Evolutionary conservation across 805 yeast genomes (phyloP).

Genomic region (Wickerhamiella parazyma): DNA sequence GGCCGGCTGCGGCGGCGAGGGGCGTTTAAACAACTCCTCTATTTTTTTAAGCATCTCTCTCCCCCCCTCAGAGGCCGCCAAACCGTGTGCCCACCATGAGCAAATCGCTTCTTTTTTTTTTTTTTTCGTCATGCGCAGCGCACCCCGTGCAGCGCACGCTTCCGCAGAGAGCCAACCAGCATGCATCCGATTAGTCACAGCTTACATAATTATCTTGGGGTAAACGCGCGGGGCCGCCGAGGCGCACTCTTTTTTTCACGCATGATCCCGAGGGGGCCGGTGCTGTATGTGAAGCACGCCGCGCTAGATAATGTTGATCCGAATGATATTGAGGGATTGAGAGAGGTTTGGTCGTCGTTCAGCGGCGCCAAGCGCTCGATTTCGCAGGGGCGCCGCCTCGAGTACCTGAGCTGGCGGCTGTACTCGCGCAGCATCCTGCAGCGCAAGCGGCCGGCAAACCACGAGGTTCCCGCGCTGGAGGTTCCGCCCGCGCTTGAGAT

Average conservation of each 20-base stretch:
- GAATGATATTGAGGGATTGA: constrained; percentile 17
- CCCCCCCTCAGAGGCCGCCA: no score
- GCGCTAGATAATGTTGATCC: constrained; percentile 18
- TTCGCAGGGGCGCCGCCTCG: constrained; percentile 18
- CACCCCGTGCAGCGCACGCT: no score
- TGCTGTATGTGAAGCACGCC: constrained; percentile 16
- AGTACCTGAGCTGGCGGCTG: constrained; percentile 20
- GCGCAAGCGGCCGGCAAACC: constrained; percentile 2
- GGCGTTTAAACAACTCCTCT: no score
- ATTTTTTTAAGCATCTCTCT: no score
- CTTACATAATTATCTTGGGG: background rate
- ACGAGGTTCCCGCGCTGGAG: constrained; percentile 1
- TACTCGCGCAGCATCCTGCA: constrained; percentile 16
- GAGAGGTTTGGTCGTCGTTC: constrained; percentile 19
- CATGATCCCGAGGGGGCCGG: constrained; percentile 10
- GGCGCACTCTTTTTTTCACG: background rate
- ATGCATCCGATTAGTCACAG: background rate
- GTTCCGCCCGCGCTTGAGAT: constrained; percentile 8
- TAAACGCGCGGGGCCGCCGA: background rate
- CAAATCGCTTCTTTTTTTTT: background rate
- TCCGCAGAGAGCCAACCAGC: no score
- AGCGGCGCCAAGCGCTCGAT: constrained; percentile 18
- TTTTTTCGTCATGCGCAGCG: background rate
- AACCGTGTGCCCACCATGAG: no score
- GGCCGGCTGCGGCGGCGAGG: no score